A percentile compares a stretch with the other conserved stretches of the same genome.
Conservation (phyloP, 345 rosid species). For the Eucalyptus caleyi region DNA sequence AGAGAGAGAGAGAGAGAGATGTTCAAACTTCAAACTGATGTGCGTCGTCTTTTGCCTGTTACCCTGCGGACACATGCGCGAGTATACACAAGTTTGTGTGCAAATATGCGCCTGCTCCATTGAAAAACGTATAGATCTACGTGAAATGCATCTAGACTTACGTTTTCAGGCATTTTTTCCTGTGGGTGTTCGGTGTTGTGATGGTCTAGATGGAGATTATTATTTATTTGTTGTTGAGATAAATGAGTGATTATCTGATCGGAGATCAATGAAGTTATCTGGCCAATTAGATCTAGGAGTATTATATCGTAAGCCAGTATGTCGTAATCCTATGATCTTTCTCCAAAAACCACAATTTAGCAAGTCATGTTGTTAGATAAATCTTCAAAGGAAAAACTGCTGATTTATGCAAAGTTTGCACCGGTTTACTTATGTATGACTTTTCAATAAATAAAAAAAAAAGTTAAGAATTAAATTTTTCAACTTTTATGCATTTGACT, state of each 20-base stretch:
- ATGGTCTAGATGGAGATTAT: neutral
- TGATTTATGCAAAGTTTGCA: neutral
- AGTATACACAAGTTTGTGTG: neutral
- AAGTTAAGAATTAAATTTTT: neutral
- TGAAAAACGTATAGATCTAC: neutral
- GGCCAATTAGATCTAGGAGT: neutral
- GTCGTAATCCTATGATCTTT: neutral
- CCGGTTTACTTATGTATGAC: neutral
- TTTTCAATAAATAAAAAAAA: neutral
- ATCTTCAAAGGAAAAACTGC: neutral
- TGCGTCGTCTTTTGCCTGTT: neutral
- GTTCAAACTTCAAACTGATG: neutral
- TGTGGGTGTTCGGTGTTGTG: neutral
- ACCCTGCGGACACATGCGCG: neutral
- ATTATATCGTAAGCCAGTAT: neutral
- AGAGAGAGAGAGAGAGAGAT: neutral
- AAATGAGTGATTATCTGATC: neutral
- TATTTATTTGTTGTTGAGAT: neutral
- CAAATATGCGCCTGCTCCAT: neutral
- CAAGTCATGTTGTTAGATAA: neutral
- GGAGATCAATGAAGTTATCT: neutral
- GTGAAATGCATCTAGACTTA: neutral
- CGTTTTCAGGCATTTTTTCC: neutral
- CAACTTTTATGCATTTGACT: neutral
- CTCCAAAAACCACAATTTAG: neutral